phyloP scores from a whole-genome alignment of 345 rosid species.

The Aquilaria malaccensis region DNA sequence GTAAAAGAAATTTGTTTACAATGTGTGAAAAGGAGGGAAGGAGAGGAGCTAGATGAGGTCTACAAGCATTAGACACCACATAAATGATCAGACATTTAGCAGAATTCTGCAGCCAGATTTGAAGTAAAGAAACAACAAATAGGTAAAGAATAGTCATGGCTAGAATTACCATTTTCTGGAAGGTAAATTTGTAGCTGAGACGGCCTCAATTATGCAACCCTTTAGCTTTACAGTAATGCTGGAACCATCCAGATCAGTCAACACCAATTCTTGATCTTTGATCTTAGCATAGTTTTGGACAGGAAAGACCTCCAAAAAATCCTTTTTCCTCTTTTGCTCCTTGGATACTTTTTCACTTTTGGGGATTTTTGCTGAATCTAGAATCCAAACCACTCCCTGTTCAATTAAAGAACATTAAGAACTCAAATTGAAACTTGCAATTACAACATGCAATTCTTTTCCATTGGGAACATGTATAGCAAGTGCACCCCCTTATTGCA shows the following conservation, averaged over 20 bases:
- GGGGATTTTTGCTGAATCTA: constrained; percentile 57
- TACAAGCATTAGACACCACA: too few relatives aligned
- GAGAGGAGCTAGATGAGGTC: too few relatives aligned
- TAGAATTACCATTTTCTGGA: constrained; percentile 72
- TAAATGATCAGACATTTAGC: too few relatives aligned
- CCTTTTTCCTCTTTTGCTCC: constrained; percentile 62
- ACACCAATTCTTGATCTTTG: constrained; percentile 42
- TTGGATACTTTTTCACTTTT: constrained; percentile 35
- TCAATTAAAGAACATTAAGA: background rate
- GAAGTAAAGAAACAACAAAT: too few relatives aligned
- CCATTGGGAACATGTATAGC: too few relatives aligned
- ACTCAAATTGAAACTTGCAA: too few relatives aligned
- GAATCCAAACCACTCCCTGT: constrained; percentile 84
- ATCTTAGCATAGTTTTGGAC: constrained; percentile 46
- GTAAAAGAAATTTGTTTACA: too few relatives aligned
- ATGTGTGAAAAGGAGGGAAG: too few relatives aligned
- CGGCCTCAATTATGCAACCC: constrained; percentile 67
- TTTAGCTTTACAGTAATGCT: constrained; percentile 34
- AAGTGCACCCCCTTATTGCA: too few relatives aligned
- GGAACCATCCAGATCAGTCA: constrained; percentile 50
- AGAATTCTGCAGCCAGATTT: too few relatives aligned
- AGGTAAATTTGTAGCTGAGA: constrained; percentile 61
- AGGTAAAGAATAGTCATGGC: background rate
- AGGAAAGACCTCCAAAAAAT: constrained; percentile 54
- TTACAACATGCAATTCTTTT: too few relatives aligned